Evolutionary conservation across 352 stramenopile species (phyloP).

Genomic region (Globisporangium megalacanthum): DNA sequence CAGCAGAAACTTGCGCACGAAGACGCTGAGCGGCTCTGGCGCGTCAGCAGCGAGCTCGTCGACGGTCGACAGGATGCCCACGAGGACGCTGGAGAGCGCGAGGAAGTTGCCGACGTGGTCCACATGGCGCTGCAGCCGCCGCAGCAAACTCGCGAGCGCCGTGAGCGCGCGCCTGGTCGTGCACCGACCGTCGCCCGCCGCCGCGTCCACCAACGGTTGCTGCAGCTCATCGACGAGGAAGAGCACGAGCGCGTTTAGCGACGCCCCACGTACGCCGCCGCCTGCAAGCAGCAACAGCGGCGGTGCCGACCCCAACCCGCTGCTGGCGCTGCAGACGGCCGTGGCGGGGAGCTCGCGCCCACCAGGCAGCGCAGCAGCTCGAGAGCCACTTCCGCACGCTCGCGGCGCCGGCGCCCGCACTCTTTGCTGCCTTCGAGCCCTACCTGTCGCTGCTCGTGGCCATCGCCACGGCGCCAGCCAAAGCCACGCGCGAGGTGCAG

Average conservation of each 20-base stretch:
- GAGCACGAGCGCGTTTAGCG: slow-evolving; percentile 38
- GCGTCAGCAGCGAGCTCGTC: slow-evolving; percentile 41
- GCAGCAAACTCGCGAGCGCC: slow-evolving; percentile 35
- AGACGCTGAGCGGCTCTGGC: slow-evolving; percentile 63
- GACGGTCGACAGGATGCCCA: slow-evolving; percentile 42
- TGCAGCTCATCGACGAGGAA: slow-evolving; percentile 61
- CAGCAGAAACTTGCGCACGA: slow-evolving; percentile 66
- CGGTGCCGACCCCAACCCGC: slow-evolving; percentile 26
- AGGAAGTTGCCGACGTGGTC: slow-evolving; percentile 28
- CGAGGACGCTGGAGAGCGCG: slow-evolving; percentile 38
- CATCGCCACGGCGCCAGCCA: slow-evolving; percentile 23
- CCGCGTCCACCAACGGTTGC: slow-evolving; percentile 14
- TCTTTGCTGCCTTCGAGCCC: slow-evolving; percentile 44
- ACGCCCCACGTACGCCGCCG: slow-evolving; percentile 1
- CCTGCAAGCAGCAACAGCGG: background rate
- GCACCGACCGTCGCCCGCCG: background rate
- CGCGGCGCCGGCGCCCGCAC: slow-evolving; percentile 10
- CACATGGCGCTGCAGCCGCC: slow-evolving; percentile 37
- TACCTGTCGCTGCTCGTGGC: slow-evolving; percentile 38
- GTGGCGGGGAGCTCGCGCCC: slow-evolving; percentile 26
- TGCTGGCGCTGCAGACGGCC: slow-evolving; percentile 36
- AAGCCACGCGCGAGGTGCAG: slow-evolving; percentile 30
- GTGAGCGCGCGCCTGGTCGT: slow-evolving; percentile 9
- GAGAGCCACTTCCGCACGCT: slow-evolving; percentile 29
- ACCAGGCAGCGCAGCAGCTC: slow-evolving; percentile 48